Evolutionary conservation across 202 grass and related monocot genomes (phyloP).

Genomic region (Bolboschoenoplectus hybrid): DNA sequence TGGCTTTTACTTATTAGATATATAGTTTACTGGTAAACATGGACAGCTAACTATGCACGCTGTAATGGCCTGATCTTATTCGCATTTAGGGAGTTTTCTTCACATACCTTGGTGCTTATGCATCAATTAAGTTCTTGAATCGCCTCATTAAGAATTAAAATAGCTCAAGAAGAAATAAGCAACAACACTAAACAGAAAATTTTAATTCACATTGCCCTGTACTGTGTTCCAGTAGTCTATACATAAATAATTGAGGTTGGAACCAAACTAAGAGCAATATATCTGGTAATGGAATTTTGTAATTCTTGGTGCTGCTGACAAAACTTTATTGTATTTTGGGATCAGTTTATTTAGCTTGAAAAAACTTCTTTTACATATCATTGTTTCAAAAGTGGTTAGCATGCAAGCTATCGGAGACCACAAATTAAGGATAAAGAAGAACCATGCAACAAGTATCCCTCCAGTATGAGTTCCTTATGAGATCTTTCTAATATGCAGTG

Average conservation of each 20-base stretch:
- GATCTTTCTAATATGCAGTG: conserved; percentile 46
- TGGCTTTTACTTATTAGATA: background rate
- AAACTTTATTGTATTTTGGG: background rate
- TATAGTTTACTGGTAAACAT: background rate
- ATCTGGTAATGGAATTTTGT: conserved; percentile 12
- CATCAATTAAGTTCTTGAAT: conserved; percentile 22
- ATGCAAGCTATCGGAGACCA: background rate
- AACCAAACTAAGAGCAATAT: conserved; percentile 9
- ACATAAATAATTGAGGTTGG: conserved; percentile 12
- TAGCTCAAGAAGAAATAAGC: background rate
- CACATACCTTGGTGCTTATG: background rate
- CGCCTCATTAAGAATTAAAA: background rate
- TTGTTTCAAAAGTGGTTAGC: background rate
- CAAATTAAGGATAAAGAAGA: background rate
- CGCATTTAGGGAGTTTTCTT: background rate
- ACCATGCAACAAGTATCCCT: background rate
- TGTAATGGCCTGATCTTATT: background rate
- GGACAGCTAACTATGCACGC: background rate
- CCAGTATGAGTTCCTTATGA: conserved; percentile 24
- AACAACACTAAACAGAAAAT: background rate
- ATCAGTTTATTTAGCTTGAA: conserved; percentile 22
- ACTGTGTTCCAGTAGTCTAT: background rate
- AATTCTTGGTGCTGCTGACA: background rate
- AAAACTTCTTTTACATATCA: background rate
- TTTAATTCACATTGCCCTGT: background rate